Conservation (phyloP, 768 basidiomycete species). For the Amanita exitialis region DNA sequence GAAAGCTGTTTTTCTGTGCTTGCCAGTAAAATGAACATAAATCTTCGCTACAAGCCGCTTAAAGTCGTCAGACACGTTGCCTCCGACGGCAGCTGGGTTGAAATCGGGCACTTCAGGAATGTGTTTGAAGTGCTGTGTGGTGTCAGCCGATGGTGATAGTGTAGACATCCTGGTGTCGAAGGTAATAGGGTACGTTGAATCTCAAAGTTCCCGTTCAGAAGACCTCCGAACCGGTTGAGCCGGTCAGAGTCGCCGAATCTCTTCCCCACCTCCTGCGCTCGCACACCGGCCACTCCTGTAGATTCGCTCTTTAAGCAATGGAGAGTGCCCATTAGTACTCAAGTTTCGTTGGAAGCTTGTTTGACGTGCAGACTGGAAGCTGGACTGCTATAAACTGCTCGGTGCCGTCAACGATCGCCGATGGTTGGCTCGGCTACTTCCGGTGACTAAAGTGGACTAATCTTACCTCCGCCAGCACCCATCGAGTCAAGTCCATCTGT, state of each 20-base stretch:
- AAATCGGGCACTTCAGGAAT: slow-evolving; percentile 6
- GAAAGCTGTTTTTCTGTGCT: slow-evolving; percentile 14
- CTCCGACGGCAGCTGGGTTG: slow-evolving; percentile 18
- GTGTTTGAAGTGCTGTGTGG: background rate
- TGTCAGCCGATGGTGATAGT: background rate
- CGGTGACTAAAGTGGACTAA: background rate
- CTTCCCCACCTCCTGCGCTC: no score
- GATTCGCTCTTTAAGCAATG: background rate
- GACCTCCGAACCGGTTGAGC: no score
- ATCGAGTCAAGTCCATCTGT: background rate
- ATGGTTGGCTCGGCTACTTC: background rate
- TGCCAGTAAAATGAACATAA: slow-evolving; percentile 20
- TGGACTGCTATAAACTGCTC: background rate
- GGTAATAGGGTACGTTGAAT: background rate
- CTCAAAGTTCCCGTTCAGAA: no score
- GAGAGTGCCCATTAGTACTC: background rate
- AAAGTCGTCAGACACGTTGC: slow-evolving; percentile 23
- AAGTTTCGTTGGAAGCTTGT: background rate
- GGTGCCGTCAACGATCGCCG: background rate
- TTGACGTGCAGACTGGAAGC: background rate
- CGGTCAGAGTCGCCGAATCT: no score
- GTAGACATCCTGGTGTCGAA: background rate
- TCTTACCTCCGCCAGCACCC: background rate
- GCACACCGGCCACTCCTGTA: background rate
- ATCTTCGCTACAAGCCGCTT: slow-evolving; percentile 20